Conservation (phyloP, 2,329 filamentous ascomycete genomes). For the Trichophyton mentagrophytes region DNA sequence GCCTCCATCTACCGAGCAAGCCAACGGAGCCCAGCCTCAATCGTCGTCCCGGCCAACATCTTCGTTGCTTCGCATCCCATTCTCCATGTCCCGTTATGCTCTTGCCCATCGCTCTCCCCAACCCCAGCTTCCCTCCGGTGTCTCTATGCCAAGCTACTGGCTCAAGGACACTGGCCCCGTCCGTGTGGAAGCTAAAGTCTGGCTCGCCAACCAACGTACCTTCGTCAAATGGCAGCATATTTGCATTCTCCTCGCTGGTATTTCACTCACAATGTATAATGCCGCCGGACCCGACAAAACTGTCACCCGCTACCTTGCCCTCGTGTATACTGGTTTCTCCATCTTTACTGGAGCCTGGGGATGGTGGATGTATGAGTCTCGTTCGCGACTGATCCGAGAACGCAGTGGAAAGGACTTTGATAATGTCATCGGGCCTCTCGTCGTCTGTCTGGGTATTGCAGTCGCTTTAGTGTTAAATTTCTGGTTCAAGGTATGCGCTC, state of each 20-base stretch:
- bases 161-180: constrained; percentile 91
- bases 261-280: constrained; percentile 78
- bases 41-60: constrained; percentile 33
- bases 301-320: constrained; percentile 65
- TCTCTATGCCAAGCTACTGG: constrained; percentile 72
- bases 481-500: constrained; percentile 51
- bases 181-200: constrained; percentile 93
- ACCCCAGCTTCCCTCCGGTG: constrained; percentile 62
- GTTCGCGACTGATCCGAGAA: constrained; percentile 66
- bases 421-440: constrained; percentile 68
- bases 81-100: constrained; percentile 69
- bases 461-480: constrained; percentile 77
- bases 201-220: constrained; percentile 95
- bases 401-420: constrained; percentile 90
- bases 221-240: constrained; percentile 99
- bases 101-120: constrained; percentile 30
- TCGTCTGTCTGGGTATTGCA: constrained; percentile 68
- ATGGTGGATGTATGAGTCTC: constrained; percentile 64
- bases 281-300: constrained; percentile 62
- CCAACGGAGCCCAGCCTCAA: constrained; percentile 12
- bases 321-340: constrained; percentile 70
- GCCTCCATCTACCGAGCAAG: constrained; percentile 7
- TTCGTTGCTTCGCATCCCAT: constrained; percentile 55
- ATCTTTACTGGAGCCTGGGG: constrained; percentile 79
- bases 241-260: constrained; percentile 67